Percentiles rank a stretch among this genome's conserved stretches.
Conservation (phyloP, 192 early-diverging fungal genomes). For the Coemansia aciculifera region DNA sequence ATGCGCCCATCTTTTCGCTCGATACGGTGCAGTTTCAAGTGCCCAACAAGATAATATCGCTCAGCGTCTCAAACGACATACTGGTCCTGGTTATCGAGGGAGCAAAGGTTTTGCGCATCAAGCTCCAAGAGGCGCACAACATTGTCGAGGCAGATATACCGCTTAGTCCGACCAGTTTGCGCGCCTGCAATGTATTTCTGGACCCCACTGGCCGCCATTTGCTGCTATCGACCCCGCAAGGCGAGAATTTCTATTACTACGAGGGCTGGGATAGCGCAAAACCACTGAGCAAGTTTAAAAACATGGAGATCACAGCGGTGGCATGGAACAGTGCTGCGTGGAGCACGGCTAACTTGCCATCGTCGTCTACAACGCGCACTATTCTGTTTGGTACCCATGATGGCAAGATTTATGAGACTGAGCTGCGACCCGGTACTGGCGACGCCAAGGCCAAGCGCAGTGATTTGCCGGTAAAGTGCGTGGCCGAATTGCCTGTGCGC, state of each 20-base stretch:
- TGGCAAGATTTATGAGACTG: slow-evolving; percentile 88
- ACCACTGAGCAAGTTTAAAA: slow-evolving; percentile 75
- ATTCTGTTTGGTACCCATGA: slow-evolving; percentile 85
- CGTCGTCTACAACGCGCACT: slow-evolving; percentile 65
- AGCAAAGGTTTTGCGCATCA: slow-evolving; percentile 79
- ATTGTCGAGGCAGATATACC: slow-evolving; percentile 46
- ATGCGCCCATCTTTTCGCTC: slow-evolving; percentile 72
- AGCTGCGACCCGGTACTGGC: slow-evolving; percentile 76
- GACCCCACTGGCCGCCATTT: slow-evolving; percentile 89
- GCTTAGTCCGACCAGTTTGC: slow-evolving; percentile 26
- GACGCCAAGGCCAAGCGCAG: slow-evolving; percentile 86
- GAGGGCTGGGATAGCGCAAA: slow-evolving; percentile 85
- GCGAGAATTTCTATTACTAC: slow-evolving; percentile 90
- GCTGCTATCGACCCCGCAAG: slow-evolving; percentile 82
- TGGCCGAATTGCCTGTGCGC: slow-evolving; percentile 63
- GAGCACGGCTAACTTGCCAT: slow-evolving; percentile 16
- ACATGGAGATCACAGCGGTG: slow-evolving; percentile 80
- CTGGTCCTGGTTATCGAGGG: slow-evolving; percentile 79
- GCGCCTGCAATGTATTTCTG: slow-evolving; percentile 68
- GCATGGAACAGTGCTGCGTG: slow-evolving; percentile 77
- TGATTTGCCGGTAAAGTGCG: slow-evolving; percentile 68
- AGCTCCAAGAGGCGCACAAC: slow-evolving; percentile 76
- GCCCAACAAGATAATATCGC: slow-evolving; percentile 68
- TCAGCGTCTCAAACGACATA: slow-evolving; percentile 83
- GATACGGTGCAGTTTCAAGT: slow-evolving; percentile 90